These are phyloP conservation scores for Phialemoniopsis sp. DNA, from an alignment of 2,329 filamentous ascomycete genomes.

Conservation along the genomic window DNA sequence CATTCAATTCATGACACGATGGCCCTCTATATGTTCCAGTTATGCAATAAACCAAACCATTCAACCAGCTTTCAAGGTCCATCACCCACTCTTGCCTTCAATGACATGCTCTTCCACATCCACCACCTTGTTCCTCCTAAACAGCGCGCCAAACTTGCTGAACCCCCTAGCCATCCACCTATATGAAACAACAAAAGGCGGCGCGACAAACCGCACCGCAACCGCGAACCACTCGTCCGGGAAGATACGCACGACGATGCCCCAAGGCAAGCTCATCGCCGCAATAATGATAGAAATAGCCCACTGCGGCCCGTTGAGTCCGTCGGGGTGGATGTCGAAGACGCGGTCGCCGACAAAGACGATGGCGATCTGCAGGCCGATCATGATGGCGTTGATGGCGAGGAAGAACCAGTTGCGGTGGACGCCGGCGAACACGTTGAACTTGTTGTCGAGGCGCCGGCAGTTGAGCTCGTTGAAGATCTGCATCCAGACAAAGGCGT, in stretches of 20 bases:
- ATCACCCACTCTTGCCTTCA: too few relatives aligned
- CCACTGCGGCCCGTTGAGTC: constrained; percentile 8
- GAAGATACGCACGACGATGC: constrained; percentile 41
- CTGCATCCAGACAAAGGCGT: constrained; percentile 83
- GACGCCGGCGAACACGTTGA: constrained; percentile 85
- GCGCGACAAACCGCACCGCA: constrained; percentile 20
- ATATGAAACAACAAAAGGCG: constrained; percentile 21
- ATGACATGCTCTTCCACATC: too few relatives aligned
- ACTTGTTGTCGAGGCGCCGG: constrained; percentile 79
- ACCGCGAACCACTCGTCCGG: constrained; percentile 38
- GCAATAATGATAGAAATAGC: constrained; percentile 8
- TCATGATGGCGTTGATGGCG: constrained; percentile 74
- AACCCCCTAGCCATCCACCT: constrained; percentile 11
- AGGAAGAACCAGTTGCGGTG: constrained; percentile 78
- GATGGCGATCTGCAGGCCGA: constrained; percentile 33
- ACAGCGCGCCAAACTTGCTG: constrained; percentile 8
- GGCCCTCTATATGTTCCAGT: too few relatives aligned
- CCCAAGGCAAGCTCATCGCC: constrained; percentile 44
- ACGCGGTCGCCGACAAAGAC: constrained; percentile 1
- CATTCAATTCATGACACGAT: too few relatives aligned
- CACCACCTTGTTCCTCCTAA: constrained; percentile 6
- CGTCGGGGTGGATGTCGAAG: constrained; percentile 8
- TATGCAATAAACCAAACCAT: too few relatives aligned
- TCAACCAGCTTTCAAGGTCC: too few relatives aligned
- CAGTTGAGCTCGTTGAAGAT: constrained; percentile 77